These are phyloP conservation scores for Sporormia fimetaria DNA, from an alignment of 495 filamentous ascomycete genomes.

Conservation along the genomic window DNA sequence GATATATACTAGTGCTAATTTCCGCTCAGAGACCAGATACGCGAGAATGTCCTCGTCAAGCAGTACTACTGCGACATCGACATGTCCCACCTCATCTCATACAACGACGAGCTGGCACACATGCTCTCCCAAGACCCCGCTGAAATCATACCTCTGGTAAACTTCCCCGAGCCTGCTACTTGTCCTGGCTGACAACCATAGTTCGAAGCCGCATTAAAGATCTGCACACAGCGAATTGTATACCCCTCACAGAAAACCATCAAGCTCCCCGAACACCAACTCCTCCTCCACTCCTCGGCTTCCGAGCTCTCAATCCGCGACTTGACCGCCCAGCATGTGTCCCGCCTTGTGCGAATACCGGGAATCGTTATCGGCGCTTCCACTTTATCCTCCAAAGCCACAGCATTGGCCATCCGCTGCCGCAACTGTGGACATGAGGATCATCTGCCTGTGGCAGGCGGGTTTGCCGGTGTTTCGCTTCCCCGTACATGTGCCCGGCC, in stretches of 20 bases:
- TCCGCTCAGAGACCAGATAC: constrained; percentile 69
- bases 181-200: constrained; percentile 31
- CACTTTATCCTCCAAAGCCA: constrained; percentile 92
- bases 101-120: constrained; percentile 92
- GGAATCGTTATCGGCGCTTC: constrained; percentile 97
- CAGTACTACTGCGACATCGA: constrained; percentile 96
- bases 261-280: constrained; percentile 77
- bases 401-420: constrained; percentile 75
- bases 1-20: constrained; percentile 1
- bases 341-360: constrained; percentile 86
- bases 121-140: constrained; percentile 80
- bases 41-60: constrained; percentile 89
- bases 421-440: constrained; percentile 70
- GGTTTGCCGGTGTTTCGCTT: constrained; percentile 75
- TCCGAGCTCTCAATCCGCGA: constrained; percentile 88
- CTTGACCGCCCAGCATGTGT: constrained; percentile 84
- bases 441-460: constrained; percentile 60
- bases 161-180: constrained; percentile 20
- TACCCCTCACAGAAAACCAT: constrained; percentile 61
- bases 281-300: constrained; percentile 86
- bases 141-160: constrained; percentile 83
- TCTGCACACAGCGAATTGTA: constrained; percentile 85
- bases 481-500: constrained; percentile 65
- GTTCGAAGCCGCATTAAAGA: constrained; percentile 85
- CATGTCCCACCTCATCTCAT: constrained; percentile 89